Conservation (phyloP, 768 basidiomycete species). For the Lyophyllum atratum region DNA sequence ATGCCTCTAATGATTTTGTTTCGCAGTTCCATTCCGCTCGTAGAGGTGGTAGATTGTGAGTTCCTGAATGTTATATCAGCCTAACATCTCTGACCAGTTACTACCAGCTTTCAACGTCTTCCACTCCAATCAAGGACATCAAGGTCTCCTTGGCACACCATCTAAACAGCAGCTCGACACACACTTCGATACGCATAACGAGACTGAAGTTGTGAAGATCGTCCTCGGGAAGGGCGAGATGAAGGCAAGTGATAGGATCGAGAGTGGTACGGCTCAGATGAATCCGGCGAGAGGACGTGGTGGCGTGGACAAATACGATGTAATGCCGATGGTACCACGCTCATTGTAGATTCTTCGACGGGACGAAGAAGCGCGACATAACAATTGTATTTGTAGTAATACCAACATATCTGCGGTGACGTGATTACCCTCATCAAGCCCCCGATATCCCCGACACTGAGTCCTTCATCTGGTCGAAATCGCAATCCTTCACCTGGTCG, state of each 20-base stretch:
- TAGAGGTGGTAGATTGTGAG: slow-evolving; percentile 84
- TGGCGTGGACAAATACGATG: neutral
- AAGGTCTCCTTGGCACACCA: slow-evolving; percentile 72
- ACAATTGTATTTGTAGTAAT: slow-evolving; percentile 7
- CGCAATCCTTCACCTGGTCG: no score
- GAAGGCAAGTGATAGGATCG: slow-evolving; percentile 52
- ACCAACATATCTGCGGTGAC: neutral
- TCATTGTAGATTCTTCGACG: neutral
- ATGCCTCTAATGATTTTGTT: slow-evolving; percentile 13
- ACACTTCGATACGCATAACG: slow-evolving; percentile 64
- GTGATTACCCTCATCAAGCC: no score
- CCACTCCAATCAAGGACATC: slow-evolving; percentile 70
- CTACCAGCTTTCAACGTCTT: slow-evolving; percentile 76
- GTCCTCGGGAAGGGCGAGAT: slow-evolving; percentile 68
- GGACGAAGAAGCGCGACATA: neutral
- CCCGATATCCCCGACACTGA: no score
- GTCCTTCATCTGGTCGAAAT: no score
- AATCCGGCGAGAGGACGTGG: slow-evolving; percentile 27
- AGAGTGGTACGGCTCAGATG: slow-evolving; percentile 12
- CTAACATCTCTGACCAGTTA: neutral
- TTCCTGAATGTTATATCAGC: neutral
- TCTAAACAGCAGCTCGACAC: slow-evolving; percentile 87
- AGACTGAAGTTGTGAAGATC: slow-evolving; percentile 58
- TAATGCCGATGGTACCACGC: neutral
- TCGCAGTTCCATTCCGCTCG: slow-evolving; percentile 64